A percentile compares a stretch with the other conserved stretches of the same genome.
Conservation (phyloP, 2,329 filamentous ascomycete genomes). For the Fusarium odoratissimum region DNA sequence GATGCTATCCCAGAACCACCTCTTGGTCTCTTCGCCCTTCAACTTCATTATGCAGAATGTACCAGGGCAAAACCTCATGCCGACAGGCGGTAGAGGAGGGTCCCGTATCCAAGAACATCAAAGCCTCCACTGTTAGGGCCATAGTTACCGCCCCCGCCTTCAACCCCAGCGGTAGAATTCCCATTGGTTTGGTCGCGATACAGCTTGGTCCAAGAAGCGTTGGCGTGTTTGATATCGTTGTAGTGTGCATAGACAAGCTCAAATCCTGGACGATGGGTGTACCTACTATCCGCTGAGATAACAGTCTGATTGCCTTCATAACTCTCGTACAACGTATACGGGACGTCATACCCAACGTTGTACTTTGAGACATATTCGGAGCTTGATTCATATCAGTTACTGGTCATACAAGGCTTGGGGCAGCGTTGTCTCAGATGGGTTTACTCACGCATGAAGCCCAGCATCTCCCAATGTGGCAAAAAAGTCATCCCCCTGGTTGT, state of each 20-base stretch:
- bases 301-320: background rate
- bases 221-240: background rate
- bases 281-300: background rate
- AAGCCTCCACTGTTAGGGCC: background rate
- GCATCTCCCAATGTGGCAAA: background rate
- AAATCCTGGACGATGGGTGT: background rate
- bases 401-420: background rate
- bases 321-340: background rate
- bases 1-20: accelerated
- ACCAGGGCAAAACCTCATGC: background rate
- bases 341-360: background rate
- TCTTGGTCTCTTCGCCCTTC: background rate
- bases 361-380: background rate
- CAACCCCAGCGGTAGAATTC: accelerated
- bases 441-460: background rate
- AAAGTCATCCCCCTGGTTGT: background rate
- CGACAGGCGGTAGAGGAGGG: background rate
- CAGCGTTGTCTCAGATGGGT: background rate
- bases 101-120: background rate
- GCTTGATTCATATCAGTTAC: background rate
- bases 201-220: background rate
- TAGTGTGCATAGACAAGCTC: background rate
- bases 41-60: accelerated
- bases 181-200: background rate
- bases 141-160: background rate